Evolutionary conservation across 495 filamentous ascomycete species (phyloP), one percentile per base, ranked within the genome.

Genomic region (Pyronema omphalodes): DNA sequence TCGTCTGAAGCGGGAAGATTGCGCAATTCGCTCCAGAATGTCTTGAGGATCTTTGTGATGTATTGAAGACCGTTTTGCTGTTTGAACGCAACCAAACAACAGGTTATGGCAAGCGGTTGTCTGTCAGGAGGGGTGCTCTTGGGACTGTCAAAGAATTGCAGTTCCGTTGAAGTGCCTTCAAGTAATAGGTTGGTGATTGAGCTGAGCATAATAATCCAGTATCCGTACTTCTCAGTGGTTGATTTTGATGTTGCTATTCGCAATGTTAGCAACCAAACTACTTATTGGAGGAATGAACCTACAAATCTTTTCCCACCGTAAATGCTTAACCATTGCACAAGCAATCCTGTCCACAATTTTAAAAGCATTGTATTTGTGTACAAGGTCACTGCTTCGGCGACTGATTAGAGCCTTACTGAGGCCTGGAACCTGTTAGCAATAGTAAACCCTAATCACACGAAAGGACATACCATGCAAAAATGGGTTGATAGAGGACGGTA

Each of bases 81-180:
- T 66, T 88, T 91, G 70, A 96, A 95, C 12, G 84, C 80, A 57
- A 88, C 75, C 35, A 95, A 66, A 34, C 94, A 81, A 12, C 88
- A 73, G 7, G 84, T 84, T 44, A 94, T 75, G 33, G 84, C 77
- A 57, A 83, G 19, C 8, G 79, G 47, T 23, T 51, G 15, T 45
- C 33, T 3, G 75, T 67, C n/a, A 67, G 69, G 4, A 72, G 69
- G 3, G 79, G 80, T 15, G 84, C 83, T 45, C 70, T 64, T 11
- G 70, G 68, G 44, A 73, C 71, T 37, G 55, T 52, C 14, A 65
- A 60, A 54, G 29, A 45, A 54, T 29, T 29, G 23, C 23, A 29
- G 23, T 12, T 51, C 54, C 1, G 3, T 23, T 33, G 14, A 33
- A 45, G 35, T 9, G 74, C 76, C 72, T 67, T 93, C 88, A 55